Base-by-base conservation (phyloP, 305 asterid species). In the Fraxinus velutina region DNA sequence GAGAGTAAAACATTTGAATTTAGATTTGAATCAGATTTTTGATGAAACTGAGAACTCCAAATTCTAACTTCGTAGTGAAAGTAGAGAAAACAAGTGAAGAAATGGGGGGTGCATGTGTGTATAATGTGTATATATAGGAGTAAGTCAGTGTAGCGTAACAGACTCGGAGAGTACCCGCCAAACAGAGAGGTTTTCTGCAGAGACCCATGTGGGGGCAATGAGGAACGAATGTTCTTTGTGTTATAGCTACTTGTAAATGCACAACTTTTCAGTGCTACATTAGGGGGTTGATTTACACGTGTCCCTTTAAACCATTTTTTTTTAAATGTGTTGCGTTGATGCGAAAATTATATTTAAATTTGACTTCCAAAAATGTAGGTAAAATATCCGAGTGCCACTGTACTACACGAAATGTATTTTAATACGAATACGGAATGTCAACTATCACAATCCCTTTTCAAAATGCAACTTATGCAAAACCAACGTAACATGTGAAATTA, bases 1-100 rank as follows among this genome's bases (percentile, higher is more conserved):
- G 97, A 62, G 98, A 95, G 91, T 92, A 95, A 73, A 93, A 95
- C 99, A 93, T 92, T 44, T 42, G 71, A n/a, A 47, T 50, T 60
- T 73, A 52, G 15, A 19, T 6, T 66, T 29, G 75, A 88, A 81
- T 77, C 75, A 75, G 50, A 64, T 76, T 55, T 79, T 27, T 50
- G 78, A 8, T 9, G 79, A 79, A 79, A 50, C 77, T 29, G 33
- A 71, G 82, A 73, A 72, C 79, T 47, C 13, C 70, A 76, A 78
- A 75, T 62, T 55, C 24, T 17, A 55, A 72, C 44, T 52, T 36
- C 27, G 70, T 6, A 19, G 42, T 21, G 76, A 33, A 73, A 9
- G 52, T 22, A 50, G 57, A 57, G 42, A 37, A 64, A 50, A 50
- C 9, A 1, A 52, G 84, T 29, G 86, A 30, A 44, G 78, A 72